Percentiles rank a stretch among this genome's conserved stretches.
Evolutionary conservation across 208 protist genomes (phyloP).

Genomic region (Lotmaria passim): DNA sequence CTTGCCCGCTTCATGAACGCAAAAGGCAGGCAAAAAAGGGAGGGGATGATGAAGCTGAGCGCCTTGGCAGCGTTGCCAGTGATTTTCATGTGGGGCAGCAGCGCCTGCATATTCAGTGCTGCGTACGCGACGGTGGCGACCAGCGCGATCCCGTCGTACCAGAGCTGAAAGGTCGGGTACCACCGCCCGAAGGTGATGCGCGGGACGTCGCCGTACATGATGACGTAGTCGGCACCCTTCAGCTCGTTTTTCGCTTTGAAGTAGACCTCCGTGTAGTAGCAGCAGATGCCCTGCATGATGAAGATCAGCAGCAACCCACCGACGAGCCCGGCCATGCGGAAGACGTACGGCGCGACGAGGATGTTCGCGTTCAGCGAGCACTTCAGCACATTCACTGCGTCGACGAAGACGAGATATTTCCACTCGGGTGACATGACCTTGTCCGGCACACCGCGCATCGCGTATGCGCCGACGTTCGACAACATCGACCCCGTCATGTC

Average conservation of each 20-base stretch:
- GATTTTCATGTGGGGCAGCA: slow-evolving; percentile 42
- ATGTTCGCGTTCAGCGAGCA: slow-evolving; percentile 50
- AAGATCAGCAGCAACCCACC: slow-evolving; percentile 39
- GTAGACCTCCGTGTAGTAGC: slow-evolving; percentile 47
- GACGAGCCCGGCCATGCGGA: slow-evolving; percentile 42
- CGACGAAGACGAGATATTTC: slow-evolving; percentile 50
- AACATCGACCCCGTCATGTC: slow-evolving; percentile 43
- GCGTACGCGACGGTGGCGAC: slow-evolving; percentile 49
- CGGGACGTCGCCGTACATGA: slow-evolving; percentile 56
- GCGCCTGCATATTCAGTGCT: slow-evolving; percentile 37
- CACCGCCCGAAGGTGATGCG: slow-evolving; percentile 44
- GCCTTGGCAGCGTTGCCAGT: slow-evolving; percentile 20
- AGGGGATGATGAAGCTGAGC: slow-evolving; percentile 51
- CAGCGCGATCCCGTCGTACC: slow-evolving; percentile 36
- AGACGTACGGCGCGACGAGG: slow-evolving; percentile 47
- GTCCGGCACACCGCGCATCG: slow-evolving; percentile 38
- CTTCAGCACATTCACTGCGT: slow-evolving; percentile 38
- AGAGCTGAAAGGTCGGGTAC: slow-evolving; percentile 34
- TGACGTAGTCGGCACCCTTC: slow-evolving; percentile 33
- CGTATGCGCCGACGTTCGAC: slow-evolving; percentile 30
- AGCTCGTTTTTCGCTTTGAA: slow-evolving; percentile 49
- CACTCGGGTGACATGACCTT: slow-evolving; percentile 38
- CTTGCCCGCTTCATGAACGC: slow-evolving; percentile 57
- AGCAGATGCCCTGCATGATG: slow-evolving; percentile 20
- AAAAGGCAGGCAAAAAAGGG: slow-evolving; percentile 38